Conservation (phyloP, 345 rosid genomes). For the Gossypium stocksii region DNA sequence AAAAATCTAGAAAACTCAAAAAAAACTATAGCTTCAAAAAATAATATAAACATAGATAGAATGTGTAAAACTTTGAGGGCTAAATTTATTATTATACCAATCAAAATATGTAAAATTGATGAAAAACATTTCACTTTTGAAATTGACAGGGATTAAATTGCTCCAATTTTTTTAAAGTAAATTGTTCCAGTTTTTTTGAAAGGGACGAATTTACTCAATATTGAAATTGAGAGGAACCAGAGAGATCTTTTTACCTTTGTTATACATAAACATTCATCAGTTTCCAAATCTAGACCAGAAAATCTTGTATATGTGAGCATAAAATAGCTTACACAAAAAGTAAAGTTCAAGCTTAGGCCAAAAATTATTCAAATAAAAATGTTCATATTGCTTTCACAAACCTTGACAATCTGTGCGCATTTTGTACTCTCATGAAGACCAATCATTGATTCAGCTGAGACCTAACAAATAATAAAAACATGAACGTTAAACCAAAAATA, state of each 20-base stretch:
- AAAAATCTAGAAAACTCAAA: too few relatives aligned
- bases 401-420: conserved; percentile 93
- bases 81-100: too few relatives aligned
- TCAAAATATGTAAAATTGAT: too few relatives aligned
- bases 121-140: too few relatives aligned
- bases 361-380: not conserved
- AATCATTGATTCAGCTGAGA: conserved; percentile 94
- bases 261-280: not conserved
- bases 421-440: conserved; percentile 97
- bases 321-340: not conserved
- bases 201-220: too few relatives aligned
- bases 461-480: conserved; percentile 31
- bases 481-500: not conserved
- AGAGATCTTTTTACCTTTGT: not conserved
- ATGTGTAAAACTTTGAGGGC: too few relatives aligned
- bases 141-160: too few relatives aligned
- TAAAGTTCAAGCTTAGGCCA: not conserved
- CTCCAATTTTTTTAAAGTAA: too few relatives aligned
- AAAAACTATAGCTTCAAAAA: too few relatives aligned
- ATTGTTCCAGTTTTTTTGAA: too few relatives aligned
- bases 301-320: not conserved
- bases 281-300: not conserved
- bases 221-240: too few relatives aligned
- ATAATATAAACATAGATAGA: too few relatives aligned
- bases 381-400: conserved; percentile 21